Conservation (phyloP, 257 asterid species). For the Capsicum baccatum region DNA sequence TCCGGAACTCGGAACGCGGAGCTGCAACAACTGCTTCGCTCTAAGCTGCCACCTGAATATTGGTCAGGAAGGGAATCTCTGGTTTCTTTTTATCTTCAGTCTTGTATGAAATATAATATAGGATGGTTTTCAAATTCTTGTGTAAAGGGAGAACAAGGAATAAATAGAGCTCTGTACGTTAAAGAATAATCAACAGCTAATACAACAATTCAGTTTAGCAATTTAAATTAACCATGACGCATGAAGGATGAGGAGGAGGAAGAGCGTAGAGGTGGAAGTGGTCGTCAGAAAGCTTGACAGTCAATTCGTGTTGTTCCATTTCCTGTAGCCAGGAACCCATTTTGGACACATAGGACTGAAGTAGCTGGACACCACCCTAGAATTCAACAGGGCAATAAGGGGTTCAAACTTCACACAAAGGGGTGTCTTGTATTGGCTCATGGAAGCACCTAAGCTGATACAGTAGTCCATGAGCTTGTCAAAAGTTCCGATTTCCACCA, state of each 20-base stretch:
- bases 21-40: conserved; percentile 36
- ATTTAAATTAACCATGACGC: no score
- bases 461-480: conserved; percentile 16
- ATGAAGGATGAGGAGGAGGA: no score
- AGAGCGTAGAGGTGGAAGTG: no score
- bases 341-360: conserved; percentile 13
- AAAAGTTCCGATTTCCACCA: not conserved
- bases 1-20: conserved; percentile 39
- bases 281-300: not conserved
- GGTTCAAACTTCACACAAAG: not conserved
- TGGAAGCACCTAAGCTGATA: not conserved
- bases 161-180: not conserved
- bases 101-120: not conserved
- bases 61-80: not conserved
- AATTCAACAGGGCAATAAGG: not conserved
- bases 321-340: conserved; percentile 15
- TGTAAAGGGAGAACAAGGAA: not conserved
- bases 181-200: not conserved
- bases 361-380: not conserved
- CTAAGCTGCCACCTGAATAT: not conserved
- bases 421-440: conserved; percentile 11
- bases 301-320: not conserved
- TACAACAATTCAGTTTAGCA: no score
- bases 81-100: not conserved
- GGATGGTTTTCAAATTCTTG: not conserved